These are phyloP conservation scores for Boletus smithii DNA, from an alignment of 1,284 basidiomycete species.

Conservation along the genomic window DNA sequence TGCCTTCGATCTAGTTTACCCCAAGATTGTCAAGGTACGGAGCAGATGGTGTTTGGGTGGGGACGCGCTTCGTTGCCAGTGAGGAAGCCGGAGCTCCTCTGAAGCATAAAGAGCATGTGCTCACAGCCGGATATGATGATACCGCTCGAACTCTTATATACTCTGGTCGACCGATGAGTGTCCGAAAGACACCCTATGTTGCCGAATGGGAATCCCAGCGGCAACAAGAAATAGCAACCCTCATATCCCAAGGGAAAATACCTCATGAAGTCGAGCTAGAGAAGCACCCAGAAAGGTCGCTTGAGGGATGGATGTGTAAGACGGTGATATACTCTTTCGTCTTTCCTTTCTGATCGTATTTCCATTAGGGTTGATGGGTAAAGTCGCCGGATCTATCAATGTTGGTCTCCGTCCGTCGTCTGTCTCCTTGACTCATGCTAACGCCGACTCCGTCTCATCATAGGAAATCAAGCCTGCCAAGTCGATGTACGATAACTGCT, in stretches of 20 bases:
- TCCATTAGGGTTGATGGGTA: constrained; percentile 77
- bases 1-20: constrained; percentile 2
- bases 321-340: constrained; percentile 5
- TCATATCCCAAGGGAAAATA: constrained; percentile 66
- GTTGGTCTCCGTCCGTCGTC: constrained; percentile 34
- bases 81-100: constrained; percentile 79
- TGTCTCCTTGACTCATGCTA: neutral
- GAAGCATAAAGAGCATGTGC: constrained; percentile 71
- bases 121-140: constrained; percentile 70
- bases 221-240: constrained; percentile 53
- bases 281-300: constrained; percentile 63
- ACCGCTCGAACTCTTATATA: constrained; percentile 72
- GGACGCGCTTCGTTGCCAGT: constrained; percentile 87
- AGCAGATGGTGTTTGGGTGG: constrained; percentile 85
- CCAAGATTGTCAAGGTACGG: constrained; percentile 49
- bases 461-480: constrained; percentile 78
- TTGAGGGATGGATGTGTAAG: constrained; percentile 60
- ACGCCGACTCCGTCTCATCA: neutral
- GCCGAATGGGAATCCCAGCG: constrained; percentile 63
- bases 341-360: constrained; percentile 6
- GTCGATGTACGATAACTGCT: constrained; percentile 56
- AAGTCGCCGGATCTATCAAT: constrained; percentile 74
- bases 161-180: constrained; percentile 81
- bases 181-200: constrained; percentile 76
- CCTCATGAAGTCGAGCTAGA: constrained; percentile 75